Base-by-base conservation (phyloP, 2,329 filamentous ascomycete species). In the Saccharata proteae region DNA sequence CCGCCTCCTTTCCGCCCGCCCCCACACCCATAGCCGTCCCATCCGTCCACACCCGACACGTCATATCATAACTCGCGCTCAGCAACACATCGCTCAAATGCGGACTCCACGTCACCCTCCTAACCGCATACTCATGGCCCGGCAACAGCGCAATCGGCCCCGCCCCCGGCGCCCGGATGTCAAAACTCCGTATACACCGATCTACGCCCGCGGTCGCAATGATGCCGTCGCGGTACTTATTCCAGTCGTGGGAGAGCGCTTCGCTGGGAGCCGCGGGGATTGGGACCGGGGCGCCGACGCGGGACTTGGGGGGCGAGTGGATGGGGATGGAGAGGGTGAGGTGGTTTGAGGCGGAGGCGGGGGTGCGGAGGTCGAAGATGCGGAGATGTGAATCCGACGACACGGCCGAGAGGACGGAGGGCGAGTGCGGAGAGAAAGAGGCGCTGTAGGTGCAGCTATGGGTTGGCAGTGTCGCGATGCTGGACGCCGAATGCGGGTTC, bases 61-160 rank as follows among this genome's bases (percentile, higher is more conserved):
- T 93, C 90, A 98, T 98, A 58, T 98, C 90, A 56, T 98, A 98
- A 51, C 85, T 90, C 2, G 82, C 88, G 44, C 77, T 90, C 24
- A 93, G 67, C 24, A 98, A 58, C 7, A 93, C 71, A 51, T 96
- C 83, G 36, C 77, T 76, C n/a, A 90, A 69, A 61, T 98, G 90
- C 7, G 90, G 90, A 46, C 82, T 92, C 88, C 90, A 98, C 5
- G 82, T 73, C 4, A 98, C 49, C 41, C 80, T 76, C 28, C 86
- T 69, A 16, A 96, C 77, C 3, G 90, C 90, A 54, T 94, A 98
- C 29, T 90, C 77, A 54, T 98, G 90, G 9, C 90, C 90, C 8
- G 74, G 62, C 53, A 98, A 68, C 4, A 86, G 58, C 5, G 79
- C 67, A 7, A 83, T 52, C 0, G 88, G 83, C 0, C 84, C 84